Base-by-base conservation (phyloP, 1,284 basidiomycete species). In the Marasmius oreades region DNA sequence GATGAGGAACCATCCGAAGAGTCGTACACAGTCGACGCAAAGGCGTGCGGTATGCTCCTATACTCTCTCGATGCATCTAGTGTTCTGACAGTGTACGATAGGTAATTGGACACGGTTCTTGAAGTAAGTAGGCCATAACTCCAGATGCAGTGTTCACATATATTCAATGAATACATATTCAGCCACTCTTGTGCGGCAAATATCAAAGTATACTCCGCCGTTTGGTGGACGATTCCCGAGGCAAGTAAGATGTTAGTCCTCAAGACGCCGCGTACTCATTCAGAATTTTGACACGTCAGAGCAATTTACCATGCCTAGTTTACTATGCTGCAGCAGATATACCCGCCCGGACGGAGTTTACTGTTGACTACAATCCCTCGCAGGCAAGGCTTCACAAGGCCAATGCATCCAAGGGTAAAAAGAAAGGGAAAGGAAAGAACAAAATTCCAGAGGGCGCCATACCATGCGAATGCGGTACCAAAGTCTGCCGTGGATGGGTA, bases 21-120 rank as follows among this genome's bases (percentile, higher is more conserved):
- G 3, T 61, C 67, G 47, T 75, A 70, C 57, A 73, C 78, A 3
- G 82, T 86, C 6, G 78, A 85, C 62, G 78, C 76, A 1, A 73
- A 71, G 53, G 63, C 63, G 2, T 70, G 66, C 59, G 85, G 84
- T 84, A 57, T 50, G 73, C 54, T 18, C 16, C 8, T 57, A 3
- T n/a, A 26, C 43, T 23, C 7, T 24, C 14, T 14, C 22, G 39
- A 44, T 39, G 42, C 34, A 45, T 39, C 37, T 51, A 57, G 28
- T 18, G 26, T 55, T 61, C 51, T 45, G 24, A 57, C 50, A 23
- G 20, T 22, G 11, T 39, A 5, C 56, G 45, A 7, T 55, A 88
- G 85, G 86, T 3, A 88, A 88, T 62, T 88, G 86, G 86, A 85
- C 85, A 2, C 74, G 85, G 10, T 88, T 88, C 58, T 71, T 88